These are phyloP conservation scores for Eucalyptus dawsonii DNA, from an alignment of 345 rosid genomes.

Conservation along the genomic window DNA sequence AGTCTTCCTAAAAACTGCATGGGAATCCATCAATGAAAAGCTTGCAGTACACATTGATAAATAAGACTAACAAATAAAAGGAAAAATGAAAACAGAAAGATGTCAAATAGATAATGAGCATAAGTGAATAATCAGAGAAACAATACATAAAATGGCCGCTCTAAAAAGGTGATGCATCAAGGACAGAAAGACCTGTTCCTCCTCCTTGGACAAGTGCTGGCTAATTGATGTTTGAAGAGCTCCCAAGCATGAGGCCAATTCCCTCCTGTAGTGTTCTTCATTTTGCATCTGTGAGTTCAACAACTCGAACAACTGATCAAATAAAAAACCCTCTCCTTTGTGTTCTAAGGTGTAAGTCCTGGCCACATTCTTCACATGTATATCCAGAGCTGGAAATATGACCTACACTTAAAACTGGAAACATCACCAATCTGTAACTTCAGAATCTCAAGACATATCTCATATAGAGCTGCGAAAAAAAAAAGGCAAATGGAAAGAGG, in stretches of 20 bases:
- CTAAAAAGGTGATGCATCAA: neutral
- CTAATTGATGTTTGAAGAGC: constrained; percentile 50
- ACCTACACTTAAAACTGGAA: constrained; percentile 26
- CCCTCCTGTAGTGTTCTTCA: constrained; percentile 43
- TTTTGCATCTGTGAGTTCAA: constrained; percentile 10
- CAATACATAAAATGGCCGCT: neutral
- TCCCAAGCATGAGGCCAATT: constrained; percentile 49
- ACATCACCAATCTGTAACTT: neutral
- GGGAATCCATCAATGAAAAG: neutral
- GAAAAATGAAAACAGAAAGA: neutral
- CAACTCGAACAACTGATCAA: constrained; percentile 39
- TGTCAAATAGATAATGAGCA: neutral
- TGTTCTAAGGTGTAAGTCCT: constrained; percentile 48
- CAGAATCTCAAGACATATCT: neutral
- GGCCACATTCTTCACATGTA: constrained; percentile 55
- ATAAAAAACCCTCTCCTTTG: constrained; percentile 43
- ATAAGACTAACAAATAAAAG: neutral
- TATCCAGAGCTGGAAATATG: constrained; percentile 54
- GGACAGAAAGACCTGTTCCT: constrained; percentile 36
- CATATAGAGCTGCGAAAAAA: neutral
- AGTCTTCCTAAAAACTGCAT: neutral
- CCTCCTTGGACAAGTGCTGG: constrained; percentile 71
- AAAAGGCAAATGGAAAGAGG: neutral
- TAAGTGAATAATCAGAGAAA: neutral
- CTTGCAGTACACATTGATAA: neutral